phyloP scores from a whole-genome alignment of 495 filamentous ascomycete species.

The Durotheca rogersii region DNA sequence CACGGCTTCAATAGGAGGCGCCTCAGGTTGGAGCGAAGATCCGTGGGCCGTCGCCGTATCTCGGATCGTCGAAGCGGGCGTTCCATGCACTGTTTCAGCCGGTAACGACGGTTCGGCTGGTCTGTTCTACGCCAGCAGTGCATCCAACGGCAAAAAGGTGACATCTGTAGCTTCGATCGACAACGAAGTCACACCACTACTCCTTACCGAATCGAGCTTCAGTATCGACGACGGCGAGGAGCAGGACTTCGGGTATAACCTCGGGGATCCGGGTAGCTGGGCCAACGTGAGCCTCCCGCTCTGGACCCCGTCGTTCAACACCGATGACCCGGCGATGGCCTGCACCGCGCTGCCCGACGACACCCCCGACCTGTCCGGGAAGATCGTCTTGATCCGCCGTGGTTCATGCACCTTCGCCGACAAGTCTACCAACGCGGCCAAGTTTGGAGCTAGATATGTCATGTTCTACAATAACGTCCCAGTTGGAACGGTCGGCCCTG shows the following conservation, averaged over 20 bases:
- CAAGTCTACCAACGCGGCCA: constrained; percentile 52
- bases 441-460: constrained; percentile 56
- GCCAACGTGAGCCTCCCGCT: constrained; percentile 46
- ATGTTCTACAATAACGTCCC: constrained; percentile 53
- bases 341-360: constrained; percentile 47
- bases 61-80: constrained; percentile 56
- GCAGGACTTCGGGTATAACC: constrained; percentile 41
- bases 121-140: constrained; percentile 56
- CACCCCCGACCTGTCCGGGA: constrained; percentile 51
- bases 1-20: constrained; percentile 58
- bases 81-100: constrained; percentile 55
- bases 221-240: constrained; percentile 30
- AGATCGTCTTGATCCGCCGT: constrained; percentile 57
- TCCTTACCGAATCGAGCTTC: constrained; percentile 42
- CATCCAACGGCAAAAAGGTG: constrained; percentile 51
- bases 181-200: constrained; percentile 44
- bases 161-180: constrained; percentile 57
- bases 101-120: constrained; percentile 56
- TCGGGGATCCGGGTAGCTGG: constrained; percentile 43
- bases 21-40: constrained; percentile 57
- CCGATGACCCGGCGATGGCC: constrained; percentile 45
- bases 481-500: constrained; percentile 35
- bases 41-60: constrained; percentile 55
- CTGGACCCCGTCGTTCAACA: constrained; percentile 53
- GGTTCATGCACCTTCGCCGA: constrained; percentile 52